These are phyloP conservation scores for Metschnikowia rubicola DNA, from an alignment of 805 yeast species.

Conservation along the genomic window DNA sequence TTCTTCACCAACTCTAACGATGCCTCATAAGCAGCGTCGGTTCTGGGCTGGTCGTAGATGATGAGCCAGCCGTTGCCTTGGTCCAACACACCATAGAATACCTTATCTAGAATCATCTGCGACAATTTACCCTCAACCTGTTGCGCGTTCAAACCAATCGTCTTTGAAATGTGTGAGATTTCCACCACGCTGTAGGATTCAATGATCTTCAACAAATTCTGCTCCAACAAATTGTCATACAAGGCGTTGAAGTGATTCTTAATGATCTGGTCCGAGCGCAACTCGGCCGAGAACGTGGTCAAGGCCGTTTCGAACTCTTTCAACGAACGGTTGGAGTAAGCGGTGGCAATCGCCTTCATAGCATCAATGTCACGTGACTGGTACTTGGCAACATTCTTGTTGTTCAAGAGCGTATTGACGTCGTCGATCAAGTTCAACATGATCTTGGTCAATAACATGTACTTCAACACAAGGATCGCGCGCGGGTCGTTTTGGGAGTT, in stretches of 20 bases:
- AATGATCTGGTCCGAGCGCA: constrained; percentile 82
- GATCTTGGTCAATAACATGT: constrained; percentile 88
- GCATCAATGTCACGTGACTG: constrained; percentile 89
- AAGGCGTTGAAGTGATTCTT: constrained; percentile 89
- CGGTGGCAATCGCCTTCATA: constrained; percentile 88
- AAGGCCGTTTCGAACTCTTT: constrained; percentile 88
- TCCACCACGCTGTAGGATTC: constrained; percentile 98
- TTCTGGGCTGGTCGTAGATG: constrained; percentile 82
- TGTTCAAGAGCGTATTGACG: constrained; percentile 69
- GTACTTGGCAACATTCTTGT: constrained; percentile 65
- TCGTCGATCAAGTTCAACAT: constrained; percentile 89
- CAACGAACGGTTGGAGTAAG: constrained; percentile 85
- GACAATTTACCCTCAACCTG: constrained; percentile 93
- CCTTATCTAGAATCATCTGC: constrained; percentile 94
- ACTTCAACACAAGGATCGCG: constrained; percentile 78
- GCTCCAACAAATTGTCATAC: constrained; percentile 89
- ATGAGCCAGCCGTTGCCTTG: constrained; percentile 98
- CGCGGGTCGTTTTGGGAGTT: constrained; percentile 58
- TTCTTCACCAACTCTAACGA: constrained; percentile 83
- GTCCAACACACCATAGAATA: constrained; percentile 93
- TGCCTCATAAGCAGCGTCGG: constrained; percentile 84
- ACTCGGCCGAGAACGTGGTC: constrained; percentile 63
- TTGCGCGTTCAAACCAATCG: constrained; percentile 80
- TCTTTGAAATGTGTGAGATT: constrained; percentile 78
- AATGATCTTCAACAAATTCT: constrained; percentile 87